These are phyloP conservation scores for Penstemon eatonii DNA, from an alignment of 257 asterid genomes.

Conservation along the genomic window DNA sequence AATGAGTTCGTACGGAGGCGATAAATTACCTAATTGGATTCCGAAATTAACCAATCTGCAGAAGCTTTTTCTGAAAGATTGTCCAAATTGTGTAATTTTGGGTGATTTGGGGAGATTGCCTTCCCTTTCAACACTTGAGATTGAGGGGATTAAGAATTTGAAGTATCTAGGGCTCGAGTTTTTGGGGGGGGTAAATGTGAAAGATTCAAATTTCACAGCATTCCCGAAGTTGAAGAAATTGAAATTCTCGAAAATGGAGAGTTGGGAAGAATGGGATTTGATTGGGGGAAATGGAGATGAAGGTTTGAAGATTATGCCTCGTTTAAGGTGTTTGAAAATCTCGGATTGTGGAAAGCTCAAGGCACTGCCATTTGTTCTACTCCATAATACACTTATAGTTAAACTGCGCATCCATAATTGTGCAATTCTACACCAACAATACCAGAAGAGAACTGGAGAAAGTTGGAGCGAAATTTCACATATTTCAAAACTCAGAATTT, in stretches of 20 bases:
- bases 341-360: slow-evolving; percentile 44
- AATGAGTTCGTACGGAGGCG: slow-evolving; percentile 47
- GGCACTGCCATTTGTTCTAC: slow-evolving; percentile 42
- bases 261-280: slow-evolving; percentile 54
- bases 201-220: neutral
- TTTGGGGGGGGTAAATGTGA: slow-evolving; percentile 28
- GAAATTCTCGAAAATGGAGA: slow-evolving; percentile 48
- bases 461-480: slow-evolving; percentile 42
- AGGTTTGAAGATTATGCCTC: slow-evolving; percentile 42
- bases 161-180: slow-evolving; percentile 37
- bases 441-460: slow-evolving; percentile 38
- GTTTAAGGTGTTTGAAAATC: slow-evolving; percentile 55
- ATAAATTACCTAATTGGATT: slow-evolving; percentile 56
- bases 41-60: slow-evolving; percentile 38
- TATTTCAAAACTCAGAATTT: slow-evolving; percentile 42
- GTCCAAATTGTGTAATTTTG: slow-evolving; percentile 43
- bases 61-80: slow-evolving; percentile 46
- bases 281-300: slow-evolving; percentile 14
- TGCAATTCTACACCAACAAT: slow-evolving; percentile 34
- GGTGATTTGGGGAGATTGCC: slow-evolving; percentile 61
- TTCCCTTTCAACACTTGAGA: slow-evolving; percentile 43
- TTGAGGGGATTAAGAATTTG: slow-evolving; percentile 45
- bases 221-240: slow-evolving; percentile 62
- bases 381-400: slow-evolving; percentile 29
- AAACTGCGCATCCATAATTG: slow-evolving; percentile 49